Base-by-base conservation (phyloP, 805 yeast genomes). In the Naumovozyma castellii region DNA sequence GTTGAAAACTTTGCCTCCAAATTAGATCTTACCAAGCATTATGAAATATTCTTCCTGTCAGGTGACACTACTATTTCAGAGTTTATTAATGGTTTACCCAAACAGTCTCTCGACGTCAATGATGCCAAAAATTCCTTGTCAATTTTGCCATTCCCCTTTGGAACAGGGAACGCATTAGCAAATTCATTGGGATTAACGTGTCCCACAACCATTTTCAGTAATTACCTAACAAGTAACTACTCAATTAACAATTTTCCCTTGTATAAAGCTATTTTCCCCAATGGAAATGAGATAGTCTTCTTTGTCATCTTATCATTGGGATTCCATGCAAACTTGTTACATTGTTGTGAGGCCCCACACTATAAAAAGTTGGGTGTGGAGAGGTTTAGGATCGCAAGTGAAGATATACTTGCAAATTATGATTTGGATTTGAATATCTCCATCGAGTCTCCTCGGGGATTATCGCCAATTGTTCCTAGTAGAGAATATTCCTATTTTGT, bases 31-130 rank as follows among this genome's bases (percentile, higher is more conserved):
- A 38, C 48, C 0, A 27, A 42, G 8, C 35, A 44, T 10, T 53
- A 66, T 18, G 72, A 82, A 1, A 62, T 82, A 8, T 54, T 84
- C 2, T 62, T 87, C 28, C 59, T 88, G 6, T 81, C 94, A 30
- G 97, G 97, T 2, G 97, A 88, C 54, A 87, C 96, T 1, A 78
- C 94, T 1, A 64, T 85, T 4, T 76, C 73, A 37, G 97, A 88
- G 56, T 75, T 88, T 37, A 49, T 85, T 40, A 87, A 87, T 54
- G 65, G 59, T 15, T 55, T 71, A 19, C 53, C 47, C 4, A 16
- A 14, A 4, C 6, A 17, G 19, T 9, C 18, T 8, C 16, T 31
- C 16, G 13, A 9, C n/a, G 8, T 25, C 2, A 16, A 13, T 8
- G 28, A 39, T 4, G 17, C 4, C 18, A 38, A 8, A 31, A 37